A percentile compares a stretch with the other conserved stretches of the same genome.
Conservation (phyloP, 2,329 filamentous ascomycete genomes). For the Penicillium concentricum region DNA sequence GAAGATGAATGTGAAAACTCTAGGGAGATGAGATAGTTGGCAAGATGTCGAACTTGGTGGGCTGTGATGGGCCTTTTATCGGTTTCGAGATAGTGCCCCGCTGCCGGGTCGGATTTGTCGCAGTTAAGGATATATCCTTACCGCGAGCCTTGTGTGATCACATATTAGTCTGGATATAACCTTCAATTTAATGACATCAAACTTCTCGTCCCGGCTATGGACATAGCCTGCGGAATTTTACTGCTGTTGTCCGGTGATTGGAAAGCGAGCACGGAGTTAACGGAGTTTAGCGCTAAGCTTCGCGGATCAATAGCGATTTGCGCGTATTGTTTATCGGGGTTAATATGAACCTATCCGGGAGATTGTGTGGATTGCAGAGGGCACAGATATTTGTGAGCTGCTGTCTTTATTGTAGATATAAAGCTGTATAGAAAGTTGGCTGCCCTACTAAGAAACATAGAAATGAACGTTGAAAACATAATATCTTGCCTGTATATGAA, state of each 20-base stretch:
- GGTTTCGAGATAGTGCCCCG: neutral
- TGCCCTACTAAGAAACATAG: neutral
- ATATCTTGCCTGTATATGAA: neutral
- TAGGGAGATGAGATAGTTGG: neutral
- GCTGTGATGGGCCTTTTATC: neutral
- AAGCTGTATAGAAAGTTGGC: too few species aligned
- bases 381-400: neutral
- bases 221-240: neutral
- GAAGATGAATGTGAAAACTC: neutral
- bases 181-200: neutral
- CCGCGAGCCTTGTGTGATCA: neutral
- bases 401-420: neutral
- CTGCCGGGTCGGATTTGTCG: neutral
- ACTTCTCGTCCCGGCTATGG: neutral
- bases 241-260: neutral
- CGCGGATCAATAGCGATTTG: too few species aligned
- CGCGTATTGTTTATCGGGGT: too few species aligned
- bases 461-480: neutral
- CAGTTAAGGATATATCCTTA: neutral
- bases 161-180: too few species aligned
- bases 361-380: neutral
- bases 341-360: too few species aligned
- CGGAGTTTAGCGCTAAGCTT: neutral
- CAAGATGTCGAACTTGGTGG: neutral
- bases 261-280: constrained; percentile 4